These are phyloP conservation scores for Fraxinus anomala DNA, from an alignment of 257 asterid species.

Conservation along the genomic window DNA sequence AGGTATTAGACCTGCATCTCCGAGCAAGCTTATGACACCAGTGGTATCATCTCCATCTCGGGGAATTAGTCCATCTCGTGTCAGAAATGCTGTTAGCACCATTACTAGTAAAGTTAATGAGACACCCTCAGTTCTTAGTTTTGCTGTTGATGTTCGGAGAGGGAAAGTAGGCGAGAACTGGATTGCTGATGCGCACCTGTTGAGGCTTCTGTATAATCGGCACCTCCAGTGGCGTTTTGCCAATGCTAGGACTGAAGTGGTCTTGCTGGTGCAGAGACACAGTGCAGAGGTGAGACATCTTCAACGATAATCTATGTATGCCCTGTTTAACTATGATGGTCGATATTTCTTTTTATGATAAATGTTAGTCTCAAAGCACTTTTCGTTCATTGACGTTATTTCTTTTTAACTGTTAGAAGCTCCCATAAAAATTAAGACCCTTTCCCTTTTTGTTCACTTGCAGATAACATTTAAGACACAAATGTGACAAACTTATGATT, in stretches of 20 bases:
- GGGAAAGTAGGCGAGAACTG: constrained; percentile 65
- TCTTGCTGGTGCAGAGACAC: constrained; percentile 50
- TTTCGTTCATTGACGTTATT: background rate
- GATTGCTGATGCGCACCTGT: constrained; percentile 60
- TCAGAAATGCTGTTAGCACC: constrained; percentile 66
- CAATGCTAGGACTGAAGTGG: constrained; percentile 56
- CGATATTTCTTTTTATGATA: background rate
- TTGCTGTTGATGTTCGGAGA: constrained; percentile 69
- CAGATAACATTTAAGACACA: background rate
- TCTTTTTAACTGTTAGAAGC: background rate
- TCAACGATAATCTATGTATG: background rate
- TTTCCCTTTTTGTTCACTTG: background rate
- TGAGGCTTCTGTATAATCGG: constrained; percentile 66
- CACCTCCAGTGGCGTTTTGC: constrained; percentile 72
- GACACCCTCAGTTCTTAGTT: constrained; percentile 72
- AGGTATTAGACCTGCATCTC: constrained; percentile 51
- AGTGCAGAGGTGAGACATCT: constrained; percentile 52
- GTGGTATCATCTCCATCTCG: constrained; percentile 53
- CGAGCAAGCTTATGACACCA: constrained; percentile 45
- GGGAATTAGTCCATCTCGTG: constrained; percentile 57
- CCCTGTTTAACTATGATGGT: background rate
- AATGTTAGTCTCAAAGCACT: background rate
- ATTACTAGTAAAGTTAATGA: constrained; percentile 49
- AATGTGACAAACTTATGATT: background rate
- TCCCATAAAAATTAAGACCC: background rate